These are phyloP conservation scores for Neocatenulostroma microsporum DNA, from an alignment of 2,329 filamentous ascomycete genomes.

Conservation along the genomic window DNA sequence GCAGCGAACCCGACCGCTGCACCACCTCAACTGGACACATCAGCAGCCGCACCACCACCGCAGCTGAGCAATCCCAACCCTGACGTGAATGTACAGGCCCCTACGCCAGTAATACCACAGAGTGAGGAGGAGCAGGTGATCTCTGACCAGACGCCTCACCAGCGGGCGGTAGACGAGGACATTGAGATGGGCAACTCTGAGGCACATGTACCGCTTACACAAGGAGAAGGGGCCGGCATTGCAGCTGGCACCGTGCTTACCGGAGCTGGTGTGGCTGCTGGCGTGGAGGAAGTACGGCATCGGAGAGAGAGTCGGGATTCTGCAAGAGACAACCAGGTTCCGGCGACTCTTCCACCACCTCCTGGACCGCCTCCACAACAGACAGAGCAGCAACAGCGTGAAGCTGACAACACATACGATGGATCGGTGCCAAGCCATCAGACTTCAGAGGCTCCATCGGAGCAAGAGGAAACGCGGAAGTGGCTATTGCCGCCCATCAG, in stretches of 20 bases:
- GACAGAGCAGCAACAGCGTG: constrained; percentile 7
- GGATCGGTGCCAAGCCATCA: constrained; percentile 20
- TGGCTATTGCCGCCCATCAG: constrained; percentile 75
- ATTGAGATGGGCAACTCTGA: constrained; percentile 57
- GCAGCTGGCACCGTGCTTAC: constrained; percentile 4
- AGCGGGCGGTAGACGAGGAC: constrained; percentile 45
- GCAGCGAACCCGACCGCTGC: constrained; percentile 8
- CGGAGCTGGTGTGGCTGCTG: constrained; percentile 6
- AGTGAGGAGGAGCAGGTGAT: constrained; percentile 31
- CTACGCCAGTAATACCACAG: constrained; percentile 38
- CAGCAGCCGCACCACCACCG: constrained; percentile 4
- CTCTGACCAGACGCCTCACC: constrained; percentile 43
- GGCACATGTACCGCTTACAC: constrained; percentile 40
- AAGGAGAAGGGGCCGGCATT: constrained; percentile 38
- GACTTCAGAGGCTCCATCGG: constrained; percentile 29
- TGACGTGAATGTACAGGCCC: constrained; percentile 37
- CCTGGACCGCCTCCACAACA: constrained; percentile 41
- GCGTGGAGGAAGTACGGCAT: constrained; percentile 12
- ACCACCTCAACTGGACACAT: constrained; percentile 11
- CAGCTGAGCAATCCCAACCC: constrained; percentile 20
- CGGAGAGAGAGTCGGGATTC: constrained; percentile 10
- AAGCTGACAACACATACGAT: constrained; percentile 11
- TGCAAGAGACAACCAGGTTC: constrained; percentile 15
- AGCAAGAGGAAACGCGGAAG: constrained; percentile 50
- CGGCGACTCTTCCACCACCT: constrained; percentile 44